phyloP scores from a whole-genome alignment of 2,329 filamentous ascomycete species.

The Clarireedia monteithiana region DNA sequence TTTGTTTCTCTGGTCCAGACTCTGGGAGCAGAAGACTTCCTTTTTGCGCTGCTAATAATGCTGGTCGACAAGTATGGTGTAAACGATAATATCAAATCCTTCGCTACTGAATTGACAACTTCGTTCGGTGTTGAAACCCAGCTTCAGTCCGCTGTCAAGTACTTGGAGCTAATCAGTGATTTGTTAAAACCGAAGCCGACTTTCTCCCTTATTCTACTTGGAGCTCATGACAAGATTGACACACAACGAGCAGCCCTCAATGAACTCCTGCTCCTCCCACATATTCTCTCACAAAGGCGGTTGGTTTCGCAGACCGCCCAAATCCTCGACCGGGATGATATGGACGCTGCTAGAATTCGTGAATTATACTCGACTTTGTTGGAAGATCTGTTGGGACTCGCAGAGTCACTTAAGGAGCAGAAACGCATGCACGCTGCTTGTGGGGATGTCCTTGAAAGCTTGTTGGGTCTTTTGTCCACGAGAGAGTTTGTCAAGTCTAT shows the following conservation, averaged over 20 bases:
- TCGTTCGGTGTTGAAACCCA: constrained; percentile 69
- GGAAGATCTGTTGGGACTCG: constrained; percentile 57
- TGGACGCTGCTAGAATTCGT: constrained; percentile 58
- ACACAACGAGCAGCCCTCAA: constrained; percentile 43
- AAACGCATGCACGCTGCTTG: constrained; percentile 49
- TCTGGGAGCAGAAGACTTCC: constrained; percentile 75
- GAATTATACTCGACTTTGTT: constrained; percentile 62
- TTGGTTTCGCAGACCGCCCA: constrained; percentile 48
- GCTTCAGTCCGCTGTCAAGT: constrained; percentile 68
- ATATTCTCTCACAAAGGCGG: constrained; percentile 49
- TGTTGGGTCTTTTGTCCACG: constrained; percentile 80
- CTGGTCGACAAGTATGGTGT: constrained; percentile 81
- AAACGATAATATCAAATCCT: constrained; percentile 65
- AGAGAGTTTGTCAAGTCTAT: constrained; percentile 84
- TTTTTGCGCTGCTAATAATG: constrained; percentile 83
- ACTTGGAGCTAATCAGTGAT: constrained; percentile 68
- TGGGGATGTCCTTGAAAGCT: constrained; percentile 65
- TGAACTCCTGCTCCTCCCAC: constrained; percentile 49
- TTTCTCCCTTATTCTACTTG: constrained; percentile 66
- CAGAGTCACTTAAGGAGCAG: constrained; percentile 53
- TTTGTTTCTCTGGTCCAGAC: constrained; percentile 82
- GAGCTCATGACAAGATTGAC: constrained; percentile 44
- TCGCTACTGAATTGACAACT: constrained; percentile 66
- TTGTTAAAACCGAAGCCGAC: constrained; percentile 66
- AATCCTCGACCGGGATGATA: constrained; percentile 53